Percentiles rank a stretch among this genome's conserved stretches.
Conservation (phyloP, 2,329 filamentous ascomycete genomes). For the Penicillium occitanis region DNA sequence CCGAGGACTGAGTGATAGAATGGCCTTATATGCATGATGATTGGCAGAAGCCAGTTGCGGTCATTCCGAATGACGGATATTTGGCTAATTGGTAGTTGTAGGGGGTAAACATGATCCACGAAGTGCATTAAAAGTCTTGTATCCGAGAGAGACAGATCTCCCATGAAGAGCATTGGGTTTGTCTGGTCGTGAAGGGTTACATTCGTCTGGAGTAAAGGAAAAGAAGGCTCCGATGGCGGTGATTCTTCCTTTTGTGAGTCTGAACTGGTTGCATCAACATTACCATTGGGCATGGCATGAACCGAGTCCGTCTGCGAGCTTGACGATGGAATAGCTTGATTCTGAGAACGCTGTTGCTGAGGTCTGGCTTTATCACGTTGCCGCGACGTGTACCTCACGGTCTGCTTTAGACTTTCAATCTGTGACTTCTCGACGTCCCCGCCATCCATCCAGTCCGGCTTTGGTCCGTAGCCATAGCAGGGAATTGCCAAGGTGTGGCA, state of each 20-base stretch:
- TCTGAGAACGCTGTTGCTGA: slow-evolving; percentile 2
- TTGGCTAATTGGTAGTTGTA: slow-evolving; percentile 4
- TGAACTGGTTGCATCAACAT: background rate
- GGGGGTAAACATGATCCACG: slow-evolving; percentile 3
- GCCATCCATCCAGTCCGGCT: slow-evolving; percentile 29
- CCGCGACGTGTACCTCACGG: slow-evolving; percentile 6
- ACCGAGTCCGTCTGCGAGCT: background rate
- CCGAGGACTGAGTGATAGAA: slow-evolving; percentile 13
- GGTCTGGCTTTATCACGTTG: slow-evolving; percentile 6
- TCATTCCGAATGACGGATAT: background rate
- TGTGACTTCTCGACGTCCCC: slow-evolving; percentile 15
- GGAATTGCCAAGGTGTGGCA: slow-evolving; percentile 45
- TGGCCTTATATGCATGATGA: slow-evolving; percentile 12
- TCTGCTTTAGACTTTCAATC: slow-evolving; percentile 10
- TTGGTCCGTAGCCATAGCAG: slow-evolving; percentile 30
- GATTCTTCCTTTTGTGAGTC: background rate
- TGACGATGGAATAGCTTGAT: background rate
- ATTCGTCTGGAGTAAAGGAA: background rate
- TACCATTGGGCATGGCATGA: background rate
- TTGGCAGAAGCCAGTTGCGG: slow-evolving; percentile 4
- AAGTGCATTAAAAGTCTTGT: slow-evolving; percentile 13
- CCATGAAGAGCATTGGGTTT: slow-evolving; percentile 5
- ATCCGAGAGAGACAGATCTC: slow-evolving; percentile 7
- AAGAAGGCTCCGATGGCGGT: background rate
- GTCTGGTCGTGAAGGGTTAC: background rate